Evolutionary conservation across 306 rosid species (phyloP).

Genomic region (Quercus mongolica): DNA sequence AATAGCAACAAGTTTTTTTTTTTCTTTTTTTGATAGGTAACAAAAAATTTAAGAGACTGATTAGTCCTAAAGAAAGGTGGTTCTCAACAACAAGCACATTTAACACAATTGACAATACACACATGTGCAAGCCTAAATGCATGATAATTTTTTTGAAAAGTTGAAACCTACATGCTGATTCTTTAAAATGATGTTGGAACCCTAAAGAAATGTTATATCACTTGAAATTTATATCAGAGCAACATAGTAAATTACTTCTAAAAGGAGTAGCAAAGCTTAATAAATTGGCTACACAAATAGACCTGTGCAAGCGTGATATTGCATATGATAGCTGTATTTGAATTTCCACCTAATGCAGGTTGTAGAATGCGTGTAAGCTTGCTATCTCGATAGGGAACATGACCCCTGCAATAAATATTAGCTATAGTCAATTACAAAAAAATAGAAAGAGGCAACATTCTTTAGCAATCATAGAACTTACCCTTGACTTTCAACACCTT

Average conservation of each 20-base stretch:
- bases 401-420: conserved; percentile 62
- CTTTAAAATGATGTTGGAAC: background rate
- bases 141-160: background rate
- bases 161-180: background rate
- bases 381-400: conserved; percentile 98
- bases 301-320: conserved; percentile 95
- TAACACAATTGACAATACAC: too few relatives aligned
- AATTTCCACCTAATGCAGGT: conserved; percentile 96
- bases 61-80: too few relatives aligned
- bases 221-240: background rate
- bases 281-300: background rate
- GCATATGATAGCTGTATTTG: conserved; percentile 94
- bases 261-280: background rate
- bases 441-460: conserved; percentile 13
- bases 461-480: conserved; percentile 32
- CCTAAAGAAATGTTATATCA: background rate
- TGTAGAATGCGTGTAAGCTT: conserved; percentile 95
- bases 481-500: conserved; percentile 99
- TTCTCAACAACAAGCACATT: too few relatives aligned
- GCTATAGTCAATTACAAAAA: conserved; percentile 1
- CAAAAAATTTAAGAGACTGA: too few relatives aligned
- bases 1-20: too few relatives aligned
- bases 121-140: background rate
- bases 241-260: background rate
- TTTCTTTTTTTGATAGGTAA: too few relatives aligned